Percentiles rank a stretch among this genome's conserved stretches.
phyloP scores from a whole-genome alignment of 345 rosid genomes.

The Psidium guajava region DNA sequence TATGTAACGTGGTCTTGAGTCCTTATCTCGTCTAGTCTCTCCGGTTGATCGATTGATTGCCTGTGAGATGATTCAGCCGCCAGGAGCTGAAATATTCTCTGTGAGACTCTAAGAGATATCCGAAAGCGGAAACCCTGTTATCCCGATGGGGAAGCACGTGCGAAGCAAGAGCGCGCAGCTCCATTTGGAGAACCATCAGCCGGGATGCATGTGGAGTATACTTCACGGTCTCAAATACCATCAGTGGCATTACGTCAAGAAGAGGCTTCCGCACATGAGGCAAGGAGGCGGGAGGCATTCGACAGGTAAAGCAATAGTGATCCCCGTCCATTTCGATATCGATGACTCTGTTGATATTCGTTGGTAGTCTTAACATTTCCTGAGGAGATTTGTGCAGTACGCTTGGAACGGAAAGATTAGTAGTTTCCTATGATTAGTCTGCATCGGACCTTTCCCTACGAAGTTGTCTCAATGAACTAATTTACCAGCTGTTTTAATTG shows the following conservation, averaged over 20 bases:
- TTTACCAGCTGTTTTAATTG: neutral
- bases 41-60: neutral
- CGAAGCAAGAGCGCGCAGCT: conserved; percentile 5
- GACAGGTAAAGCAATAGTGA: conserved; percentile 9
- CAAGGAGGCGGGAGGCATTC: conserved; percentile 9
- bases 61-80: neutral
- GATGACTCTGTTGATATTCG: neutral
- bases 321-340: neutral
- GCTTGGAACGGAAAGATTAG: neutral
- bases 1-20: neutral
- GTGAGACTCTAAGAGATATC: neutral
- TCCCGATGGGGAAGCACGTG: conserved; percentile 39
- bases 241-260: conserved; percentile 59
- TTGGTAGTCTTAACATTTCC: neutral
- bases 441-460: neutral
- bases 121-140: neutral
- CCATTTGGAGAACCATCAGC: conserved; percentile 15
- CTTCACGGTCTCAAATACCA: conserved; percentile 52
- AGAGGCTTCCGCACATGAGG: conserved; percentile 38
- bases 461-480: neutral
- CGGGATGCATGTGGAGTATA: conserved; percentile 64
- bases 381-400: neutral
- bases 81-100: neutral
- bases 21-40: neutral
- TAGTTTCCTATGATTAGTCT: neutral